Percentiles rank a stretch among this genome's conserved stretches.
These are phyloP conservation scores for Trebouxia sp. DNA, from an alignment of 139 green algal species.

Conservation along the genomic window DNA sequence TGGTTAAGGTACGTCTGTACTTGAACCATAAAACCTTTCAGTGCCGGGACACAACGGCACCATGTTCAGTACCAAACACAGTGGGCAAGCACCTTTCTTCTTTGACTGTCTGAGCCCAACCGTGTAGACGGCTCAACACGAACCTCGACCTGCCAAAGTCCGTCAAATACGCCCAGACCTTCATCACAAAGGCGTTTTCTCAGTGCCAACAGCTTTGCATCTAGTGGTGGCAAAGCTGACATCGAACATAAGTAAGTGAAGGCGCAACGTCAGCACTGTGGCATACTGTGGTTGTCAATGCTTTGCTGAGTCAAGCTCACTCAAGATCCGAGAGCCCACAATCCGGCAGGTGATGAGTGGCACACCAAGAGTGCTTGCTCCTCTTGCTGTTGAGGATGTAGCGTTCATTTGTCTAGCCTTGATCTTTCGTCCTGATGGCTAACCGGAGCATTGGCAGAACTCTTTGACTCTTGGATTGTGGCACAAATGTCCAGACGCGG, in stretches of 20 bases:
- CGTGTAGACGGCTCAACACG: constrained; percentile 21
- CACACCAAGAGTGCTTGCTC: constrained; percentile 10
- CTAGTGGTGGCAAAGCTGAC: constrained; percentile 16
- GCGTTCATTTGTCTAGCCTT: constrained; percentile 24
- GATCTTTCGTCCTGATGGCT: constrained; percentile 24
- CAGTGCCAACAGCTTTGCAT: constrained; percentile 20
- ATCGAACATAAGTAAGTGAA: constrained; percentile 19
- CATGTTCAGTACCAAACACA: constrained; percentile 28
- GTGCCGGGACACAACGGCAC: constrained; percentile 15
- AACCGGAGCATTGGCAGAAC: constrained; percentile 16
- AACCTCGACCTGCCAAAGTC: constrained; percentile 25
- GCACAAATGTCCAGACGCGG: too few species aligned
- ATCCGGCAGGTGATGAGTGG: constrained; percentile 20
- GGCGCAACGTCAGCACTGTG: constrained; percentile 24
- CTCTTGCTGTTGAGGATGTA: constrained; percentile 3
- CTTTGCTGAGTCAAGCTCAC: constrained; percentile 22
- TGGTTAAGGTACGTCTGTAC: constrained; percentile 23
- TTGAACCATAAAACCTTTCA: constrained; percentile 23
- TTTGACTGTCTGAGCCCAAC: constrained; percentile 17
- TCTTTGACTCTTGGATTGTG: constrained; percentile 6
- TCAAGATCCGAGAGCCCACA: constrained; percentile 11
- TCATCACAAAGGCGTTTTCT: constrained; percentile 29
- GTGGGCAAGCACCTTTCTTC: constrained; percentile 20
- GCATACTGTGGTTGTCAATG: constrained; percentile 13
- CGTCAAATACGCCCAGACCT: constrained; percentile 24